Evolutionary conservation across 2,329 filamentous ascomycete genomes (phyloP).

Genomic region (Xylogone sp.): DNA sequence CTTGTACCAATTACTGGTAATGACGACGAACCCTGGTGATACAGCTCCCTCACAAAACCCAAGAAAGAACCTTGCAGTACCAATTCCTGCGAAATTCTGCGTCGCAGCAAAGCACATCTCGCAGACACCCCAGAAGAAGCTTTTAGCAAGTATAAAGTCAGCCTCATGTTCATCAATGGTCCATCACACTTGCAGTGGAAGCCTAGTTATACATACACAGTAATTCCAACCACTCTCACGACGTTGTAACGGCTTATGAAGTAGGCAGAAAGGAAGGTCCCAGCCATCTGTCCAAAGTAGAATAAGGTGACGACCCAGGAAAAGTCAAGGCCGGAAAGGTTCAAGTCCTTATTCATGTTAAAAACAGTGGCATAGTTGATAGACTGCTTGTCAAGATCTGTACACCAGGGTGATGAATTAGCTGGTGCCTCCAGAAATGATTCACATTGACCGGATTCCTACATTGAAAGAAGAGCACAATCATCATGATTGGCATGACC

Average conservation of each 20-base stretch:
- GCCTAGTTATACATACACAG: neutral
- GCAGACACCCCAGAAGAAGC: slow-evolving; percentile 37
- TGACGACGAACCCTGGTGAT: slow-evolving; percentile 29
- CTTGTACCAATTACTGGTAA: slow-evolving; percentile 29
- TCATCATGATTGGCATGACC: neutral
- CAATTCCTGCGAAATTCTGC: slow-evolving; percentile 19
- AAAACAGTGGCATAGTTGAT: slow-evolving; percentile 43
- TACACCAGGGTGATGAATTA: slow-evolving; percentile 30
- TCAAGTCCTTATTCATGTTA: slow-evolving; percentile 40
- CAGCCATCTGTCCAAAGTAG: slow-evolving; percentile 34
- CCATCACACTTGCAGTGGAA: slow-evolving; percentile 50
- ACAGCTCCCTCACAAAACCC: slow-evolving; percentile 28
- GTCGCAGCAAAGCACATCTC: slow-evolving; percentile 31
- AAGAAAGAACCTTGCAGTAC: slow-evolving; percentile 25
- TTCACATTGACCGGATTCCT: neutral
- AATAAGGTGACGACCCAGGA: slow-evolving; percentile 43
- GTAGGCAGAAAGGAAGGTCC: slow-evolving; percentile 14
- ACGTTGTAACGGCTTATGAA: neutral
- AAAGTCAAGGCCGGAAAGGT: slow-evolving; percentile 37
- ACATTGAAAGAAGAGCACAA: neutral
- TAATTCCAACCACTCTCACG: neutral
- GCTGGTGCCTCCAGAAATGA: slow-evolving; percentile 33
- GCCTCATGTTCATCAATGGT: slow-evolving; percentile 25
- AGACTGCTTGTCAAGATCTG: slow-evolving; percentile 43
- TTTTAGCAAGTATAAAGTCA: neutral